Conservation (phyloP, 805 yeast species). For the Ascoidea asiatica region DNA sequence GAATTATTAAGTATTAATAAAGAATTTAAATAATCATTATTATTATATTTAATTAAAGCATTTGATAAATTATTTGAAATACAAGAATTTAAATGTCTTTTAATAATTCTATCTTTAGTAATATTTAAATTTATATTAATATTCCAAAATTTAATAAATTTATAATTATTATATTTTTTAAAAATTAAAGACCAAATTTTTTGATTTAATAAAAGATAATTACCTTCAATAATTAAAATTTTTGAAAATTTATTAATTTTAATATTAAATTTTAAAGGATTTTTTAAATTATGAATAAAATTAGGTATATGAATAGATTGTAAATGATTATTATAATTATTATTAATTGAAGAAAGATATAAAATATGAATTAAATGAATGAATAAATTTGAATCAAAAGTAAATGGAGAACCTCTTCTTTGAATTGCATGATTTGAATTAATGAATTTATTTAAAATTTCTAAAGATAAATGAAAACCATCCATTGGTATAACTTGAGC, state of each 20-base stretch:
- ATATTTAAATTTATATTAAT: slow-evolving; percentile 30
- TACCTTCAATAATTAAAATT: slow-evolving; percentile 63
- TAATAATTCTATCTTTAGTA: slow-evolving; percentile 46
- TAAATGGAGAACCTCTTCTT: slow-evolving; percentile 75
- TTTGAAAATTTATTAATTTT: slow-evolving; percentile 29
- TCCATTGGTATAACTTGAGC: slow-evolving; percentile 56
- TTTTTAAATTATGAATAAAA: slow-evolving; percentile 62
- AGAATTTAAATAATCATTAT: no score
- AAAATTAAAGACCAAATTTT: slow-evolving; percentile 46
- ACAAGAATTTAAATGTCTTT: slow-evolving; percentile 52
- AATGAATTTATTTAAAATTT: slow-evolving; percentile 29
- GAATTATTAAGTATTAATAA: no score
- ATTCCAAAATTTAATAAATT: slow-evolving; percentile 24
- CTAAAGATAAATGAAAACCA: slow-evolving; percentile 57
- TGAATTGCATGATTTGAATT: slow-evolving; percentile 44
- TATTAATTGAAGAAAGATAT: slow-evolving; percentile 15
- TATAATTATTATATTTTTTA: slow-evolving; percentile 1
- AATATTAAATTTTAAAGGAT: slow-evolving; percentile 49
- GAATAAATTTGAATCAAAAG: slow-evolving; percentile 55
- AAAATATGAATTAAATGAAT: slow-evolving; percentile 21
- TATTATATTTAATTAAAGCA: no score
- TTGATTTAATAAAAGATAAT: slow-evolving; percentile 47
- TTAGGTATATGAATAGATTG: slow-evolving; percentile 43
- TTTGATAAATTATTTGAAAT: no score
- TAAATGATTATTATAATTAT: slow-evolving; percentile 7